Evolutionary conservation across 805 yeast species (phyloP).

Genomic region (Kurtzmaniella fragi): DNA sequence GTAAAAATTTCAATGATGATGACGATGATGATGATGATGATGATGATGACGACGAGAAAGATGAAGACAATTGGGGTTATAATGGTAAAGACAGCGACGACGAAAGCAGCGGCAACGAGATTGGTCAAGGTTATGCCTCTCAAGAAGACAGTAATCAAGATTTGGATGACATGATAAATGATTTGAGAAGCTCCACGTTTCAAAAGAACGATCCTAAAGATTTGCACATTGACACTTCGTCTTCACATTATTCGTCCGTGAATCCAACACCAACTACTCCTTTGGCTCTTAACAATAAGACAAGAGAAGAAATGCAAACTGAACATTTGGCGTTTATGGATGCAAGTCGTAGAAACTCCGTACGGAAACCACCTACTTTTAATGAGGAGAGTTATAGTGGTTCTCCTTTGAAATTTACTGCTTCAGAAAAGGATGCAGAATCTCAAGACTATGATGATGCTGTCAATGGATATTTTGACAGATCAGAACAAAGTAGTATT

Average conservation of each 20-base stretch:
- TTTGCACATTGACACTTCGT: not conserved
- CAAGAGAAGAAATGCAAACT: too few species aligned
- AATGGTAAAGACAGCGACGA: conserved; percentile 17
- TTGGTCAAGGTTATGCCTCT: conserved; percentile 3
- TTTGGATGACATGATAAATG: conserved; percentile 33
- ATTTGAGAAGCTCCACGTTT: conserved; percentile 21
- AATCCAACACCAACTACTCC: too few species aligned
- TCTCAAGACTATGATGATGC: conserved; percentile 28
- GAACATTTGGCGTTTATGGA: too few species aligned
- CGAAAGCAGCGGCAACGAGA: conserved; percentile 2
- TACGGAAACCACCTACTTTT: too few species aligned
- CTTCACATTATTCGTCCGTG: not conserved
- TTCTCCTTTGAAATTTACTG: not conserved
- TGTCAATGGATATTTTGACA: conserved; percentile 22
- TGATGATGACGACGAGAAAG: conserved; percentile 7
- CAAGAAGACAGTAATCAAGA: not conserved
- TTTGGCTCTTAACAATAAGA: too few species aligned
- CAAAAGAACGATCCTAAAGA: not conserved
- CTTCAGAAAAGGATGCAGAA: conserved; percentile 3
- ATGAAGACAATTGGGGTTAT: conserved; percentile 24
- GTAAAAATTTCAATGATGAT: conserved; percentile 8
- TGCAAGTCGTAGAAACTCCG: too few species aligned
- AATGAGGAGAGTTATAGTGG: too few species aligned
- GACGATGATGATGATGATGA: conserved; percentile 7
- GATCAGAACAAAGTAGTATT: conserved; percentile 8